phyloP scores from a whole-genome alignment of 768 basidiomycete species.

The Amanita thiersii region DNA sequence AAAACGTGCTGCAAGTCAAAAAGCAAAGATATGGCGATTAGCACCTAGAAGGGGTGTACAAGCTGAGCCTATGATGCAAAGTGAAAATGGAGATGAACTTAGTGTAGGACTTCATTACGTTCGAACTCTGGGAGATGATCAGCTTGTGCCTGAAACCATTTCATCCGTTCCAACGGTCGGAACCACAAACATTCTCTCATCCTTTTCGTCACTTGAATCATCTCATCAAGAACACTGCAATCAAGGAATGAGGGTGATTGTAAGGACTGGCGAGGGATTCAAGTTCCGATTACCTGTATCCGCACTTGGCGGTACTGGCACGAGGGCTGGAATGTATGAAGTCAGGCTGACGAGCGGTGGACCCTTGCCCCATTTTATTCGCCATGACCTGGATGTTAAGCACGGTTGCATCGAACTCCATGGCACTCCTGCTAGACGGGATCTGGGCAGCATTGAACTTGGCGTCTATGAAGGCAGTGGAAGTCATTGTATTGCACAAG shows the following conservation, averaged over 20 bases:
- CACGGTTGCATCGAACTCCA: constrained; percentile 48
- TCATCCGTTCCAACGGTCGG: constrained; percentile 25
- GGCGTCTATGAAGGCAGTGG: constrained; percentile 46
- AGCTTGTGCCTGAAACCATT: constrained; percentile 16
- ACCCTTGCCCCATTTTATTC: constrained; percentile 48
- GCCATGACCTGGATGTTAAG: constrained; percentile 37
- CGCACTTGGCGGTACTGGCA: constrained; percentile 12
- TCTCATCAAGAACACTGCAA: constrained; percentile 35
- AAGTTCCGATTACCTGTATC: constrained; percentile 44
- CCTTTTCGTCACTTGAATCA: constrained; percentile 58
- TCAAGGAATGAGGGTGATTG: constrained; percentile 29
- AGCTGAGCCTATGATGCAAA: constrained; percentile 20
- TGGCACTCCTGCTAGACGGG: constrained; percentile 40
- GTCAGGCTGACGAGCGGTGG: constrained; percentile 44
- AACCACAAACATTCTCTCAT: constrained; percentile 35
- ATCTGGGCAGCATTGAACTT: constrained; percentile 46
- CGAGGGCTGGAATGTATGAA: constrained; percentile 27
- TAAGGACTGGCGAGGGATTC: constrained; percentile 52
- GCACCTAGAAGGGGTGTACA: constrained; percentile 20
- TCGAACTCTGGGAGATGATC: constrained; percentile 55
- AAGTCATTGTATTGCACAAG: constrained; percentile 43
- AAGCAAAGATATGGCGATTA: constrained; percentile 43
- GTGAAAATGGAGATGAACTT: constrained; percentile 54
- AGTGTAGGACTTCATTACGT: constrained; percentile 66
- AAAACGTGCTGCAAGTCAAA: constrained; percentile 53